A percentile compares a stretch with the other conserved stretches of the same genome.
Conservation (phyloP, 2,329 filamentous ascomycete genomes). For the Pseudovirgaria hyperparasitica region DNA sequence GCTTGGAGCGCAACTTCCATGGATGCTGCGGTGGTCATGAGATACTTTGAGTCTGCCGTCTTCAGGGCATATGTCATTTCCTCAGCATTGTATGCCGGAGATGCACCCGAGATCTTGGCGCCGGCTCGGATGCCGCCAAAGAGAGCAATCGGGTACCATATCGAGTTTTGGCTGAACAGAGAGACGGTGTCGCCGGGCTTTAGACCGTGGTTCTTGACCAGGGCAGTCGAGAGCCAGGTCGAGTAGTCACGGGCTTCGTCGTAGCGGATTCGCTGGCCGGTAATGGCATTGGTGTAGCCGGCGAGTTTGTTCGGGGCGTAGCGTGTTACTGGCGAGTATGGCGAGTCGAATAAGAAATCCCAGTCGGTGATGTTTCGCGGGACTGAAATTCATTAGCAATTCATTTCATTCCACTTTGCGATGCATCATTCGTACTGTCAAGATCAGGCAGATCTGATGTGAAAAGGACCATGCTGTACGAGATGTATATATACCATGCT, state of each 20-base stretch:
- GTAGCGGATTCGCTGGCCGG: slow-evolving; percentile 46
- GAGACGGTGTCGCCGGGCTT: slow-evolving; percentile 43
- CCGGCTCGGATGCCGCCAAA: slow-evolving; percentile 41
- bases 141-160: slow-evolving; percentile 56
- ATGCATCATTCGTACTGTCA: slow-evolving; percentile 25
- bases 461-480: slow-evolving; percentile 25
- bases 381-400: slow-evolving; percentile 27
- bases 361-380: slow-evolving; percentile 43
- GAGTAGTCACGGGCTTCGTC: slow-evolving; percentile 44
- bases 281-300: slow-evolving; percentile 46
- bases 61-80: slow-evolving; percentile 55
- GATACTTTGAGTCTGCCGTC: slow-evolving; percentile 42
- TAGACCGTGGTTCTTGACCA: slow-evolving; percentile 44
- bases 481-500: no score
- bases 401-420: no score
- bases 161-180: slow-evolving; percentile 50
- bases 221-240: slow-evolving; percentile 46
- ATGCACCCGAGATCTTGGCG: slow-evolving; percentile 48
- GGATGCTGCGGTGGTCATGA: slow-evolving; percentile 43
- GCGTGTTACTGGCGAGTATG: slow-evolving; percentile 36
- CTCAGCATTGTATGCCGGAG: slow-evolving; percentile 52
- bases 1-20: slow-evolving; percentile 43
- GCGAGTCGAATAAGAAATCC: slow-evolving; percentile 49
- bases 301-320: slow-evolving; percentile 28
- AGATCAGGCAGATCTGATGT: slow-evolving; percentile 31